phyloP scores from a whole-genome alignment of 2,329 filamentous ascomycete species.

The Penicillium capsulatum region DNA sequence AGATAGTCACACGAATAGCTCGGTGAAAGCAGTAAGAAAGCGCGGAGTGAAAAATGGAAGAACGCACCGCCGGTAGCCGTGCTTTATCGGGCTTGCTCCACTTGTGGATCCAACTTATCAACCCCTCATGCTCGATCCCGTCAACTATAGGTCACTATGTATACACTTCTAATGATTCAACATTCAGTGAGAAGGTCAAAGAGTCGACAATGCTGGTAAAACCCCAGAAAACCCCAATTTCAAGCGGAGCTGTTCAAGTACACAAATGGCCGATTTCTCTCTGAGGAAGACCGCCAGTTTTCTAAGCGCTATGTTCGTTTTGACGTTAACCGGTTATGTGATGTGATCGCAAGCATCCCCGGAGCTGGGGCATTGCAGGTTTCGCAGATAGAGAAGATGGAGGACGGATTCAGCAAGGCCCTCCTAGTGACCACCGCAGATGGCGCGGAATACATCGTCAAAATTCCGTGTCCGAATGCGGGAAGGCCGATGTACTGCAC shows the following conservation, averaged over 20 bases:
- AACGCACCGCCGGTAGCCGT: no score
- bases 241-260: background rate
- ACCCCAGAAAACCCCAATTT: background rate
- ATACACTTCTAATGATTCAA: no score
- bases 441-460: background rate
- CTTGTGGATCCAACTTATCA: background rate
- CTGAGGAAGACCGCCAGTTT: background rate
- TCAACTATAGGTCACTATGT: no score
- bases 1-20: conserved; percentile 11
- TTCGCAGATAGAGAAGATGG: background rate
- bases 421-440: background rate
- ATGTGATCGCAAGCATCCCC: background rate
- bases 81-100: background rate
- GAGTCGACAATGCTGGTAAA: no score
- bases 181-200: no score
- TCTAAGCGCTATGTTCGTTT: background rate
- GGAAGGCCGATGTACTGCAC: background rate
- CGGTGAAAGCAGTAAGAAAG: no score
- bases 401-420: background rate
- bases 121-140: no score
- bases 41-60: no score
- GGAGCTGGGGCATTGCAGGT: background rate
- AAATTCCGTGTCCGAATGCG: background rate
- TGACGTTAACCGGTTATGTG: background rate
- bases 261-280: background rate